These are phyloP conservation scores for Cyphellophora attinorum DNA, from an alignment of 2,329 filamentous ascomycete species.

Conservation along the genomic window DNA sequence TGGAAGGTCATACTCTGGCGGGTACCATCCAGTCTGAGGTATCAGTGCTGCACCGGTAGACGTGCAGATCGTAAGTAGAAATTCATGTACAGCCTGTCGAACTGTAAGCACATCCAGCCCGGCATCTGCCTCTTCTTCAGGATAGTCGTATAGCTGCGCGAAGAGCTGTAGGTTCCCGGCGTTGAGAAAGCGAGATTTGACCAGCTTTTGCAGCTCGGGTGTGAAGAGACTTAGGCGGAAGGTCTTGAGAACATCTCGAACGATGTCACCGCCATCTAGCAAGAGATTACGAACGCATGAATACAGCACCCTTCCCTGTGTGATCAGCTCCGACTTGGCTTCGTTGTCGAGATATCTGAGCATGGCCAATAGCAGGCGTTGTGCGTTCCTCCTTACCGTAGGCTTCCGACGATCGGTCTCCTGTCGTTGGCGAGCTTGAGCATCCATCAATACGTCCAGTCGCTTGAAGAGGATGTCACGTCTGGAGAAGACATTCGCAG, in stretches of 20 bases:
- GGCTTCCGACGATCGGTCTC: slow-evolving; percentile 57
- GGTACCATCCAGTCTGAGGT: slow-evolving; percentile 75
- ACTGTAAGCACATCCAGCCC: slow-evolving; percentile 41
- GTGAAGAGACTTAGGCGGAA: slow-evolving; percentile 70
- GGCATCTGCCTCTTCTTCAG: slow-evolving; percentile 34
- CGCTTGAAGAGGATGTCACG: slow-evolving; percentile 71
- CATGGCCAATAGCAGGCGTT: slow-evolving; percentile 70
- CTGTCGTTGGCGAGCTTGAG: slow-evolving; percentile 47
- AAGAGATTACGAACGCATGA: slow-evolving; percentile 67
- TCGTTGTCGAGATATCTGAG: slow-evolving; percentile 68
- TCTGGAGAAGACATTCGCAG: slow-evolving; percentile 66
- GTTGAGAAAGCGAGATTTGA: slow-evolving; percentile 68
- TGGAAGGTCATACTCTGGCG: slow-evolving; percentile 50
- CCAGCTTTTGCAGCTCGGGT: slow-evolving; percentile 58
- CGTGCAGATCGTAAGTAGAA: slow-evolving; percentile 69
- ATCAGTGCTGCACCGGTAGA: slow-evolving; percentile 62
- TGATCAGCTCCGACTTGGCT: slow-evolving; percentile 72
- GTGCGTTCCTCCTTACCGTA: slow-evolving; percentile 72
- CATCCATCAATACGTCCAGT: slow-evolving; percentile 68
- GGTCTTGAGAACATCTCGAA: slow-evolving; percentile 63
- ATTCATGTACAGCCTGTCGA: slow-evolving; percentile 60
- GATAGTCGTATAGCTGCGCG: slow-evolving; percentile 56
- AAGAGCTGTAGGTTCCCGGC: slow-evolving; percentile 64
- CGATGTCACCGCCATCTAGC: slow-evolving; percentile 65
- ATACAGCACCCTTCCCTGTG: slow-evolving; percentile 59